These are phyloP conservation scores for Trametes meyenii DNA, from an alignment of 768 basidiomycete species.

Conservation along the genomic window DNA sequence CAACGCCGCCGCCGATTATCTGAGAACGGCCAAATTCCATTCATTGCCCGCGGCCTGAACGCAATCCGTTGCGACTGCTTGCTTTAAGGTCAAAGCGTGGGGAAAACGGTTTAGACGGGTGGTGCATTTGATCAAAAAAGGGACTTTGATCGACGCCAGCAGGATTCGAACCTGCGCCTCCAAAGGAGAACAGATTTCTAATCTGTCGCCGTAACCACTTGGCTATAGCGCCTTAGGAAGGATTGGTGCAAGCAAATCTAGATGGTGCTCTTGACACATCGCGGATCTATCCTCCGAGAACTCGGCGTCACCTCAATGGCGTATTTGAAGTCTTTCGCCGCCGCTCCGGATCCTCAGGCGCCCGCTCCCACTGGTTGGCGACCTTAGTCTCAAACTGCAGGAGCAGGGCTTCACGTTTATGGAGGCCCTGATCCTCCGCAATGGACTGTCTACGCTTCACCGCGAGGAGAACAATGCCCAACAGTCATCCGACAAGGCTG, in stretches of 20 bases:
- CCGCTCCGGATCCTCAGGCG: background rate
- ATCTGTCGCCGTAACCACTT: conserved; percentile 83
- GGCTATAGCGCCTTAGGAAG: conserved; percentile 71
- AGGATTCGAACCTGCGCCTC: conserved; percentile 49
- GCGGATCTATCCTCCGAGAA: background rate
- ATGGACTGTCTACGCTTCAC: background rate
- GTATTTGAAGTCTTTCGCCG: conserved; percentile 4
- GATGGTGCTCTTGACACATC: background rate
- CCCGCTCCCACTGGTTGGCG: background rate
- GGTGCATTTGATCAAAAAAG: too few relatives aligned
- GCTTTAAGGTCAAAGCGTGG: too few relatives aligned
- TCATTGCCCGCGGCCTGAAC: too few relatives aligned
- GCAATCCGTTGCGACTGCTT: too few relatives aligned
- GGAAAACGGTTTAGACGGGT: too few relatives aligned
- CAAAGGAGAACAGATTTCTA: conserved; percentile 51
- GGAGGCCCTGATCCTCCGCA: conserved; percentile 8
- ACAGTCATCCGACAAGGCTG: background rate
- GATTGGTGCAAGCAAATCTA: too few relatives aligned
- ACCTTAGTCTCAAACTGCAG: background rate
- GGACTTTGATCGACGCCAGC: conserved; percentile 36
- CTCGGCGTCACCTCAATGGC: background rate
- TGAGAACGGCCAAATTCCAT: too few relatives aligned
- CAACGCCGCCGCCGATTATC: too few relatives aligned
- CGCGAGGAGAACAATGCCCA: background rate
- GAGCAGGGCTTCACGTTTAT: conserved; percentile 4